Conservation (phyloP, 192 early-diverging fungal genomes). For the Funneliformis mosseae region DNA sequence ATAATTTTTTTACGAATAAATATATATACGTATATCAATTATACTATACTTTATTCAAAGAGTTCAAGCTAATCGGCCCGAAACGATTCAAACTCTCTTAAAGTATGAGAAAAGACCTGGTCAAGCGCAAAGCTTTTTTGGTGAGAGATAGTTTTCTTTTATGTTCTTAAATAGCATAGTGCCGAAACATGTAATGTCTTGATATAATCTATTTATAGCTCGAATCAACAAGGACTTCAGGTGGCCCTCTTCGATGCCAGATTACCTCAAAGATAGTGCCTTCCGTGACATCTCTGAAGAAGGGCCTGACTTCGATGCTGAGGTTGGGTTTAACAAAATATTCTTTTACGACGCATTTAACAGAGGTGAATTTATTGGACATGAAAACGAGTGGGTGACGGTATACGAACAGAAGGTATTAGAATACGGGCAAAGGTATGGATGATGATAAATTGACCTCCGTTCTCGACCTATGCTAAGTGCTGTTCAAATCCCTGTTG, state of each 20-base stretch:
- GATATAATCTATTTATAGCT: constrained; percentile 9
- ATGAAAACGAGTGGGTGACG: constrained; percentile 4
- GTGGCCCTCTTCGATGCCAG: constrained; percentile 21
- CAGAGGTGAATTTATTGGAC: constrained; percentile 3
- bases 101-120: neutral
- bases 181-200: neutral
- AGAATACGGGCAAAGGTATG: constrained; percentile 16
- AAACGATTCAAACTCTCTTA: neutral
- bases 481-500: constrained; percentile 7
- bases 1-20: neutral
- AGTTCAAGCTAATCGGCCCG: too few relatives aligned
- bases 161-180: neutral
- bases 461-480: neutral
- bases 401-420: neutral
- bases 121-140: neutral
- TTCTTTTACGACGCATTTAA: constrained; percentile 27
- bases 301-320: neutral
- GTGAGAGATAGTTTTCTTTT: neutral
- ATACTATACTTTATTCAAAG: neutral
- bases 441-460: neutral
- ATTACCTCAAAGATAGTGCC: neutral
- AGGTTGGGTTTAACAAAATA: neutral
- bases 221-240: neutral
- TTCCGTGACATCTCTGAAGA: neutral
- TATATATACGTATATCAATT: neutral